Evolutionary conservation across 2,329 filamentous ascomycete species (phyloP).

Genomic region (Fusarium virguliforme): DNA sequence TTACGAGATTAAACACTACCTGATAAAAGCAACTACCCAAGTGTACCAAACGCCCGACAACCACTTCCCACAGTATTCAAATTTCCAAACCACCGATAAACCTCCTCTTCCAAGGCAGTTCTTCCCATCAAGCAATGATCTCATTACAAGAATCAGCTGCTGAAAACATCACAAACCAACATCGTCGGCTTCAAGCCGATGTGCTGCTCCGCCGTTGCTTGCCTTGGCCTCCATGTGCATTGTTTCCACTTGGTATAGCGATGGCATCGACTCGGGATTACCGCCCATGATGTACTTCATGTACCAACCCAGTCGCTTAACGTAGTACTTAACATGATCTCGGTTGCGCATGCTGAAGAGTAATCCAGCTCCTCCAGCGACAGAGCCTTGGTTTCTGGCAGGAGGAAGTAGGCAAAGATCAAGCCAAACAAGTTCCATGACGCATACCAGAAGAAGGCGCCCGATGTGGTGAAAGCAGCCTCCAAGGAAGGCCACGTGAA

Average conservation of each 20-base stretch:
- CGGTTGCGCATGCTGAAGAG: slow-evolving; percentile 62
- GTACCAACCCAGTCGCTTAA: slow-evolving; percentile 35
- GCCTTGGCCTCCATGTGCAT: slow-evolving; percentile 57
- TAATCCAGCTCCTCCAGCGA: slow-evolving; percentile 67
- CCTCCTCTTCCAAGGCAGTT: background rate
- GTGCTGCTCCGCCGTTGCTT: slow-evolving; percentile 58
- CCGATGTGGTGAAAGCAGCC: slow-evolving; percentile 48
- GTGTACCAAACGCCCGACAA: background rate
- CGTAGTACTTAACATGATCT: slow-evolving; percentile 61
- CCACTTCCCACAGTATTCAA: background rate
- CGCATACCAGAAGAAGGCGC: slow-evolving; percentile 63
- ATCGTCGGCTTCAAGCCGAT: background rate
- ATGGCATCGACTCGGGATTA: slow-evolving; percentile 28
- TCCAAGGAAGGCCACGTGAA: slow-evolving; percentile 55
- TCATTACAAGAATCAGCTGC: background rate
- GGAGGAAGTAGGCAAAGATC: slow-evolving; percentile 65
- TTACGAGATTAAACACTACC: slow-evolving; percentile 5
- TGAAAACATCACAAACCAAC: background rate
- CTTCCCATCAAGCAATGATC: background rate
- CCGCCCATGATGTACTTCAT: slow-evolving; percentile 18
- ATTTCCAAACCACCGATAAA: background rate
- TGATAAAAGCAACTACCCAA: background rate
- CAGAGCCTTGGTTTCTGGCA: slow-evolving; percentile 67
- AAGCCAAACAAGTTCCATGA: slow-evolving; percentile 64
- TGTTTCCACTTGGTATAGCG: slow-evolving; percentile 37